Evolutionary conservation across 768 basidiomycete genomes (phyloP).

Genomic region (Mrakia gelida): DNA sequence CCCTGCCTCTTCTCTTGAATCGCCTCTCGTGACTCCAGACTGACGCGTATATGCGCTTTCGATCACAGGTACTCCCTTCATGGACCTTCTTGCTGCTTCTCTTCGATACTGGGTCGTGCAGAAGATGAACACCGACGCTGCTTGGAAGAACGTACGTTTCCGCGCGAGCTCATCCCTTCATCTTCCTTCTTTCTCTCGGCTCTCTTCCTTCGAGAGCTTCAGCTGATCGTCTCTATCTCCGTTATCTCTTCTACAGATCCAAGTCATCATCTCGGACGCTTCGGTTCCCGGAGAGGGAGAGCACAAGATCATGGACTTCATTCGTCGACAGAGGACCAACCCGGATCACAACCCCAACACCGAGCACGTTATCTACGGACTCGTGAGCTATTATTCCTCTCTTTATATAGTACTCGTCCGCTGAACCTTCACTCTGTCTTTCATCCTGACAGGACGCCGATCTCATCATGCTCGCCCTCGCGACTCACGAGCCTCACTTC

Average conservation of each 20-base stretch:
- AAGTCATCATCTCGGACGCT: conserved; percentile 95
- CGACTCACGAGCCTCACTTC: conserved; percentile 98
- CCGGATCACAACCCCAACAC: conserved; percentile 92
- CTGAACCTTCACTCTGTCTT: neutral
- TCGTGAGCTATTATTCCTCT: conserved; percentile 51
- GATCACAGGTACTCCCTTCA: conserved; percentile 74
- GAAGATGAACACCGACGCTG: conserved; percentile 90
- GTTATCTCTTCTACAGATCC: conserved; percentile 54
- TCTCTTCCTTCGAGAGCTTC: neutral
- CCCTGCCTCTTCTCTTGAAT: neutral
- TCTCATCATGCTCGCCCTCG: conserved; percentile 95
- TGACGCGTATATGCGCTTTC: neutral
- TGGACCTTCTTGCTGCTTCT: conserved; percentile 82
- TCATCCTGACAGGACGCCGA: conserved; percentile 75
- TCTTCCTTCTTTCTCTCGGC: neutral
- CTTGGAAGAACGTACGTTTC: conserved; percentile 78
- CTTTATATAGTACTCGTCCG: neutral
- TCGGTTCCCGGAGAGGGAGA: conserved; percentile 98
- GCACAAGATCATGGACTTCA: conserved; percentile 99
- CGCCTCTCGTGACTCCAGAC: neutral
- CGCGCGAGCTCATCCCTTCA: too few relatives aligned
- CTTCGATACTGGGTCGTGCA: conserved; percentile 93
- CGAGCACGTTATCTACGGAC: conserved; percentile 91
- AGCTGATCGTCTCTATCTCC: conserved; percentile 3
- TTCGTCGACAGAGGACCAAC: conserved; percentile 80